Percentiles rank a stretch among this genome's conserved stretches.
phyloP scores from a whole-genome alignment of 2,329 filamentous ascomycete genomes.

The Fusarium armeniacum region DNA sequence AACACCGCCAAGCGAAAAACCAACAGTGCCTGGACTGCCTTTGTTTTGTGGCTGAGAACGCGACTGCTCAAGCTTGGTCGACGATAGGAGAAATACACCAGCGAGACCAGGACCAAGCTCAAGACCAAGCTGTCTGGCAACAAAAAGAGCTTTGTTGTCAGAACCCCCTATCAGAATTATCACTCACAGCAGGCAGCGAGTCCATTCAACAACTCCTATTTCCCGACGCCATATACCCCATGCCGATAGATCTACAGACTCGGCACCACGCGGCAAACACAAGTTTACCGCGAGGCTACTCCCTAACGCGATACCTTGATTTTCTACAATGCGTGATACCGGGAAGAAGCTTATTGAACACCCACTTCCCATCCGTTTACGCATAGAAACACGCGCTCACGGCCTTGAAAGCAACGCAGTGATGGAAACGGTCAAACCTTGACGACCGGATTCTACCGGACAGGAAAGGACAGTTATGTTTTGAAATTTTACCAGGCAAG shows the following conservation, averaged over 20 bases:
- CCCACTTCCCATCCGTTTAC: slow-evolving; percentile 27
- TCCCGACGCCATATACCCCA: slow-evolving; percentile 35
- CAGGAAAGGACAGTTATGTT: slow-evolving; percentile 34
- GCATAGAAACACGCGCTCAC: slow-evolving; percentile 37
- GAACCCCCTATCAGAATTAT: slow-evolving; percentile 29
- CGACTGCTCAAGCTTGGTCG: slow-evolving; percentile 59
- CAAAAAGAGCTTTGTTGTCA: slow-evolving; percentile 29
- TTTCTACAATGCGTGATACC: slow-evolving; percentile 12
- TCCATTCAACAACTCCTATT: slow-evolving; percentile 21
- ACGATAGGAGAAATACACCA: slow-evolving; percentile 53
- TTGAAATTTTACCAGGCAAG: slow-evolving; percentile 41
- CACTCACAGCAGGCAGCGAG: slow-evolving; percentile 19
- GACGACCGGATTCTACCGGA: slow-evolving; percentile 27
- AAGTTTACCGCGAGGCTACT: slow-evolving; percentile 18
- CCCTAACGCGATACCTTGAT: slow-evolving; percentile 25
- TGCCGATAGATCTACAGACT: slow-evolving; percentile 25
- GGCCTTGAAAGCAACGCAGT: slow-evolving; percentile 42
- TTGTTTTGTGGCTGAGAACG: slow-evolving; percentile 75
- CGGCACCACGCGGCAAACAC: slow-evolving; percentile 19
- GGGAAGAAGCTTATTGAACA: slow-evolving; percentile 29
- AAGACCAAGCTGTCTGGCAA: slow-evolving; percentile 29
- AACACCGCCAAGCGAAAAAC: slow-evolving; percentile 71
- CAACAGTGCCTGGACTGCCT: slow-evolving; percentile 72
- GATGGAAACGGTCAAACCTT: slow-evolving; percentile 24
- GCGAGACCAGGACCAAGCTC: slow-evolving; percentile 37